Conservation (phyloP, 129 eudicot genomes). For the Arctium lappa region DNA sequence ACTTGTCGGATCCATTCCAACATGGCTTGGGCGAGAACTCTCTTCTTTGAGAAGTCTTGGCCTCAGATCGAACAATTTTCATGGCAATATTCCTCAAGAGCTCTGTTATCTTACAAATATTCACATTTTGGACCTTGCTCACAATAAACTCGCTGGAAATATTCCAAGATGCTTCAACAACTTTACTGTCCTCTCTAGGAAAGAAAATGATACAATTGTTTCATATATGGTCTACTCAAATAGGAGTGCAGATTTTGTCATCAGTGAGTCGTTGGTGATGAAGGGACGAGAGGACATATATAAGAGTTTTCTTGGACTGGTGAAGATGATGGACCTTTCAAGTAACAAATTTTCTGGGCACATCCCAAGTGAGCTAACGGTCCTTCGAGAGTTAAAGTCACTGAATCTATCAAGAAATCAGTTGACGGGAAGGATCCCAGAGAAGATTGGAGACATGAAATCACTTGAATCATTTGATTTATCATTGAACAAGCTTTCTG, state of each 20-base stretch:
- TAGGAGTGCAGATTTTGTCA: no score
- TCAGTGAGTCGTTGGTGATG: no score
- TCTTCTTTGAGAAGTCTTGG: background rate
- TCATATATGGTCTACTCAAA: no score
- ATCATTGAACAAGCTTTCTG: constrained; percentile 24
- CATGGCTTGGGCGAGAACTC: constrained; percentile 10
- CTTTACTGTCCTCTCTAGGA: no score
- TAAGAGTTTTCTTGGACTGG: no score
- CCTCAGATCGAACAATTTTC: constrained; percentile 19
- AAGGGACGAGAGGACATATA: no score
- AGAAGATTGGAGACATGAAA: no score
- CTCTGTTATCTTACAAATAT: constrained; percentile 17
- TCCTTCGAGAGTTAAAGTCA: background rate
- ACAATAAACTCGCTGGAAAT: constrained; percentile 25
- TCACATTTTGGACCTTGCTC: constrained; percentile 26
- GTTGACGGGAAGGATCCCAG: no score
- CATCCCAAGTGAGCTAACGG: background rate
- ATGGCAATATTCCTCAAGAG: constrained; percentile 17
- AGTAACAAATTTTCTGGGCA: no score
- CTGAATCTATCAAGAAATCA: constrained; percentile 19
- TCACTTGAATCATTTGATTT: constrained; percentile 30
- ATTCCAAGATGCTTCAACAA: no score
- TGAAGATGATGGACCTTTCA: no score
- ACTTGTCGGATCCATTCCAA: constrained; percentile 15
- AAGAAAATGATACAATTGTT: no score